These are phyloP conservation scores for Eutypella sp. DNA, from an alignment of 2,329 filamentous ascomycete genomes.

Conservation along the genomic window DNA sequence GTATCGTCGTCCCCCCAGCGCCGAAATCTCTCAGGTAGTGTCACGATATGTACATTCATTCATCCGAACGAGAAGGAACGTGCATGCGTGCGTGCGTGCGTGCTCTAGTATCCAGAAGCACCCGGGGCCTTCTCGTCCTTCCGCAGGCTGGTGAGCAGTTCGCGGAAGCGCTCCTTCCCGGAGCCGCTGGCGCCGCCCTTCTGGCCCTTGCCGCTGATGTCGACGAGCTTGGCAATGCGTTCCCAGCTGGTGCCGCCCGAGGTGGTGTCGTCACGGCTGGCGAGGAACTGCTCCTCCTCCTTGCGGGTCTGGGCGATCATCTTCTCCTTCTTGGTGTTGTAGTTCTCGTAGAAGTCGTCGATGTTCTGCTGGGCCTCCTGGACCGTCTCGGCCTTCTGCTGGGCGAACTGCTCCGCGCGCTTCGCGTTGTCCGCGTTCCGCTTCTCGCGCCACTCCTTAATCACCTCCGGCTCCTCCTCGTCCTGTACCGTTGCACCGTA, in stretches of 20 bases:
- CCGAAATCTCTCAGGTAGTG: constrained; percentile 7
- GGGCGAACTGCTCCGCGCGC: constrained; percentile 76
- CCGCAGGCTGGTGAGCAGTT: constrained; percentile 77
- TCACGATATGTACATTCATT: constrained; percentile 15
- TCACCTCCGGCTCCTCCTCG: constrained; percentile 83
- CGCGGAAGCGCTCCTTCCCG: constrained; percentile 94
- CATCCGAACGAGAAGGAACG: constrained; percentile 1
- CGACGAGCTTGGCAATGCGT: constrained; percentile 94
- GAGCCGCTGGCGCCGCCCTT: constrained; percentile 84
- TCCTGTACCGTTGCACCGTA: constrained; percentile 52
- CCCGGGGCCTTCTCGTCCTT: constrained; percentile 87
- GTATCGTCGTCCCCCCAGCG: constrained; percentile 5
- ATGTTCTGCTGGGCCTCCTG: constrained; percentile 90
- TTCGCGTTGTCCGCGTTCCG: constrained; percentile 78
- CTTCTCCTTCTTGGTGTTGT: constrained; percentile 98
- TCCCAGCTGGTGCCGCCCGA: constrained; percentile 98
- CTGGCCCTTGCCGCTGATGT: constrained; percentile 87
- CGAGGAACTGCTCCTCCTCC: constrained; percentile 90
- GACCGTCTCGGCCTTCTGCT: constrained; percentile 79
- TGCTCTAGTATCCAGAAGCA: constrained; percentile 53
- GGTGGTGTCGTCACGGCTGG: constrained; percentile 83
- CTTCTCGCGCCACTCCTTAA: constrained; percentile 87
- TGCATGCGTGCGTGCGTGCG: neutral
- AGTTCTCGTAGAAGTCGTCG: constrained; percentile 99
- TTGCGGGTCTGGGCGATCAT: constrained; percentile 78